Base-by-base conservation (phyloP, 2,329 filamentous ascomycete genomes). In the Talaromyces sp. region DNA sequence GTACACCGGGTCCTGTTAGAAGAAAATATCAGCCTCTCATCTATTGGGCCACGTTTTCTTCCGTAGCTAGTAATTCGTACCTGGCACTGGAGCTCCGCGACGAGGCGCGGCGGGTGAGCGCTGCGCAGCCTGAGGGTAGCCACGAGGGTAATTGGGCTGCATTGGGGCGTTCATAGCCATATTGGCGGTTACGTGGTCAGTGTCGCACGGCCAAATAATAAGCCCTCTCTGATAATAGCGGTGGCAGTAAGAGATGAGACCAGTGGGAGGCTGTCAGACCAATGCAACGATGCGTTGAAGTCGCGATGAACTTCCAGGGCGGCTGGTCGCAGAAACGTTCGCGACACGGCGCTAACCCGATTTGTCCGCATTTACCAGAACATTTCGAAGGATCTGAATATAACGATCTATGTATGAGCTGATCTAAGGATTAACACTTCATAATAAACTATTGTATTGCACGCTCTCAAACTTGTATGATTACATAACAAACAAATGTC, bases 61-160 rank as follows among this genome's bases (percentile, higher is more conserved):
- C 69, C 67, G 66, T 67, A 35, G 31, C 39, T 62, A 57, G 52
- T 6, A 25, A 61, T 31, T 9, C 75, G 45, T 70, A 80, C 78
- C 78, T 74, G 76, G 74, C 62, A 70, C 75, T 65, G 72, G 74
- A 63, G 70, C 73, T 64, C 71, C 74, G 69, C 78, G 76, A 75
- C 78, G 78, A 69, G 78, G 73, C 67, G 78, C 74, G 69, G 77
- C 77, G 72, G 78, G 78, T 68, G 77, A 78, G 60, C 77, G 77
- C 69, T 79, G 77, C 60, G 72, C 71, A 68, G 73, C 71, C 66
- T 73, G 75, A 63, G 78, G 75, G 65, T 77, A 79, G 64, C 75
- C 76, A 72, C 78, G 78, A 63, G 73, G 71, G 68, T 78, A 80
- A 72, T 75, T 77, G 63, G 77, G 76, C 69, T 78, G 78, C 73